These are phyloP conservation scores for Skeletonema marinoi DNA, from an alignment of 108 stramenopile genomes.

Conservation along the genomic window DNA sequence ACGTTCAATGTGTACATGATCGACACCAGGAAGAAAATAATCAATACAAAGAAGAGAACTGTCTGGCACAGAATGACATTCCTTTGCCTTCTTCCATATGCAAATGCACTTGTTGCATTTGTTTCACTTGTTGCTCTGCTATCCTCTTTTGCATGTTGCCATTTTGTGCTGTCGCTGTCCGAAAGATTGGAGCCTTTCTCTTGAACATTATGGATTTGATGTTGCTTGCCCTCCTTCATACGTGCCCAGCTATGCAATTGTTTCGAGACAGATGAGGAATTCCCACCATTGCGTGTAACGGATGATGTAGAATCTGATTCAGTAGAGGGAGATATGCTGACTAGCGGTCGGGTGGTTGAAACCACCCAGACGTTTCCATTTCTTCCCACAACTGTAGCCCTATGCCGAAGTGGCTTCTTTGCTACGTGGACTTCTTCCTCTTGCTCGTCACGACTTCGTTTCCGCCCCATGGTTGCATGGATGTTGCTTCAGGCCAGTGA, in stretches of 20 bases:
- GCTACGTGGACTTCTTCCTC: not conserved
- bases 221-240: not conserved
- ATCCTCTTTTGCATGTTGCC: not conserved
- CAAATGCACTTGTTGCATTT: not conserved
- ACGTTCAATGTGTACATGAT: not conserved
- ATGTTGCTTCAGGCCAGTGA: too few species aligned
- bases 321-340: not conserved
- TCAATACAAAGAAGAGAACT: not conserved
- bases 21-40: not conserved
- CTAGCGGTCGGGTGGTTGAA: not conserved
- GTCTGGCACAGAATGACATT: not conserved
- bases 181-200: not conserved
- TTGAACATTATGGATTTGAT: not conserved
- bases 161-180: not conserved
- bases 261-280: not conserved
- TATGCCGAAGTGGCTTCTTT: not conserved
- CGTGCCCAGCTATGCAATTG: not conserved
- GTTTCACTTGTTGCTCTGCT: not conserved
- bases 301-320: not conserved
- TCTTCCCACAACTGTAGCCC: not conserved
- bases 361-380: not conserved
- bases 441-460: not conserved
- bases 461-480: not conserved
- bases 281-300: not conserved
- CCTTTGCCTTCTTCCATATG: not conserved